A percentile compares a stretch with the other conserved stretches of the same genome.
Conservation (phyloP, 139 green algal genomes). For the Chlorella sp. region DNA sequence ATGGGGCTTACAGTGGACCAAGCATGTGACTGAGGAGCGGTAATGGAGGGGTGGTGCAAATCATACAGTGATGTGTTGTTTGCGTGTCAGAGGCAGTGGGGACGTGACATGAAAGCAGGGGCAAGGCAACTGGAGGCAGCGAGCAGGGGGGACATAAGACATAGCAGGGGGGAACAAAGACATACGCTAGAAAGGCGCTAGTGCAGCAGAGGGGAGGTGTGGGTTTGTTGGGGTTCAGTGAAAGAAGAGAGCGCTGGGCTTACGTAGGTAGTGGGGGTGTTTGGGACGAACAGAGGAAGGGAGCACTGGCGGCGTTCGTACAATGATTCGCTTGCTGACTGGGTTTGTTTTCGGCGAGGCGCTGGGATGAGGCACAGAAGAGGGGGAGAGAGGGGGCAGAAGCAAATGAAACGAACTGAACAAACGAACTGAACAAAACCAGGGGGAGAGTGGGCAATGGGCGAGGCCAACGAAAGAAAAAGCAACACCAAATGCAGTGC, state of each 20-base stretch:
- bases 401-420: not conserved
- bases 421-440: not conserved
- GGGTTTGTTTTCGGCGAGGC: too few species aligned
- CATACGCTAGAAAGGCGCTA: too few species aligned
- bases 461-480: not conserved
- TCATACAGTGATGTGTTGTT: not conserved
- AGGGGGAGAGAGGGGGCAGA: not conserved
- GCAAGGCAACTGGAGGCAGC: not conserved
- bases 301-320: not conserved
- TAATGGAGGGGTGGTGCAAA: not conserved
- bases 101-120: not conserved
- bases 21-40: not conserved
- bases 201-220: too few species aligned
- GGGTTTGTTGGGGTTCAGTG: not conserved
- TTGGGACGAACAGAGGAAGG: not conserved
- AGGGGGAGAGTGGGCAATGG: not conserved
- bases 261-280: not conserved
- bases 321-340: not conserved
- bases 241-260: too few species aligned
- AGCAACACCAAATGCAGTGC: conserved; percentile 1
- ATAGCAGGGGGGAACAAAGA: too few species aligned
- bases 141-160: too few species aligned
- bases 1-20: not conserved
- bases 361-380: not conserved
- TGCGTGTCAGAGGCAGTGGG: not conserved